Evolutionary conservation across 768 basidiomycete species (phyloP), one percentile per base, ranked within the genome.

Genomic region (Lentinus brumalis): DNA sequence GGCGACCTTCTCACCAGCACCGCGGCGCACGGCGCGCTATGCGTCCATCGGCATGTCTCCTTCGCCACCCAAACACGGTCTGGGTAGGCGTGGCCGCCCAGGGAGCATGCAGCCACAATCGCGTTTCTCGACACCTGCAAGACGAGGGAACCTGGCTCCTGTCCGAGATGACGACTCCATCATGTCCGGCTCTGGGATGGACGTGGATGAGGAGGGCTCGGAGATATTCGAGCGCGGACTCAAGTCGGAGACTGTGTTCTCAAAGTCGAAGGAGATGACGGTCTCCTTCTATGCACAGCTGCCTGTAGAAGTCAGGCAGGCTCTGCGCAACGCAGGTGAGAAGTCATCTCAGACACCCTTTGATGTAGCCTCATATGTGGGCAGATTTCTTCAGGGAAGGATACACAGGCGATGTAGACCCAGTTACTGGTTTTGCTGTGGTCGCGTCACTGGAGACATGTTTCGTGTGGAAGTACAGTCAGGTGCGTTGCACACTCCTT

Each of bases 391-490:
- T 82, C 64, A 76, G 79, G 52, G 87, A 89, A 58, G 78, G 81
- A 12, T 91, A 87, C 61, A 82, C 84, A 4, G 91, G 91, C 49
- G 83, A 82, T 50, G 85, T 92, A 21, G 91, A 93, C 69, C 82
- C 84, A 5, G 56, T 78, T 50, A 91, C 90, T 9, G 89, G 89
- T 7, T 92, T 89, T 69, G 84, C 90, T 11, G 81, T 92, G 41
- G 83, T 91, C 26, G 83, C 85, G 16, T 91, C 91, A 29, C 75
- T 78, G 7, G 83, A 84, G 67, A 90, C 88, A 9, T 92, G 89
- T 71, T 92, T 90, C 73, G 87, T 92, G 50, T 93, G 91, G 91
- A 88, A 90, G 62, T 88, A 92, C 75, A 82, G 86, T 45, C 86
- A 89, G 73, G 87, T 83, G 31, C 29, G 29, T 32, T 7, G 35